Conservation (phyloP, 202 grass and related monocot species). For the Bolboschoenoplectus hybrid region DNA sequence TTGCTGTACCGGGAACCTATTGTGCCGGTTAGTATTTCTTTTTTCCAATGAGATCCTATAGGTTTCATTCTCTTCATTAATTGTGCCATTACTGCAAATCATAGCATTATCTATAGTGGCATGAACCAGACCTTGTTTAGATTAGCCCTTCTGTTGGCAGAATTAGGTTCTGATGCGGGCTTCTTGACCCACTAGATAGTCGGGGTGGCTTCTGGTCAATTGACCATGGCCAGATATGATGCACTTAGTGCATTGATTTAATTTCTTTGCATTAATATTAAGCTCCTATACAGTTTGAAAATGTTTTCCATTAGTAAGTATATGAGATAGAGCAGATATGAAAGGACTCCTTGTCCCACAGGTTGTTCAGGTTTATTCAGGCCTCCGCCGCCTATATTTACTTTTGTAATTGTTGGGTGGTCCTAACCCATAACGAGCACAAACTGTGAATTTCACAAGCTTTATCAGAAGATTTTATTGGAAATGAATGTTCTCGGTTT, state of each 20-base stretch:
- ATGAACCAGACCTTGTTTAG: neutral
- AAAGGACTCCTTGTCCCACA: neutral
- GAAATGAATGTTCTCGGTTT: neutral
- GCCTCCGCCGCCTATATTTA: neutral
- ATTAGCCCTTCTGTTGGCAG: neutral
- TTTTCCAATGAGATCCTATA: neutral
- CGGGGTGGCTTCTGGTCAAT: neutral
- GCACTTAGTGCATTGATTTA: neutral
- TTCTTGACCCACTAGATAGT: conserved; percentile 1
- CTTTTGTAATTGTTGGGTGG: neutral
- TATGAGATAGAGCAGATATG: neutral
- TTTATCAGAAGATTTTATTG: neutral
- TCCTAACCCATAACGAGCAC: neutral
- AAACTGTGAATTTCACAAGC: neutral
- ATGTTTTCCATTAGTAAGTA: neutral
- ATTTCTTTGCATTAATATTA: neutral
- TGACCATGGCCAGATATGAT: neutral
- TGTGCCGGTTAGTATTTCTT: conserved; percentile 60
- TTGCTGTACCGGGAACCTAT: conserved; percentile 98
- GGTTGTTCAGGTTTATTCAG: neutral
- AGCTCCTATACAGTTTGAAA: conserved; percentile 4
- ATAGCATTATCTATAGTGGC: neutral
- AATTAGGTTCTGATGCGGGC: conserved; percentile 19
- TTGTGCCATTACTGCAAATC: neutral
- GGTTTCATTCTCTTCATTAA: neutral